Conservation (phyloP, 305 asterid species). For the Fraxinus velutina region DNA sequence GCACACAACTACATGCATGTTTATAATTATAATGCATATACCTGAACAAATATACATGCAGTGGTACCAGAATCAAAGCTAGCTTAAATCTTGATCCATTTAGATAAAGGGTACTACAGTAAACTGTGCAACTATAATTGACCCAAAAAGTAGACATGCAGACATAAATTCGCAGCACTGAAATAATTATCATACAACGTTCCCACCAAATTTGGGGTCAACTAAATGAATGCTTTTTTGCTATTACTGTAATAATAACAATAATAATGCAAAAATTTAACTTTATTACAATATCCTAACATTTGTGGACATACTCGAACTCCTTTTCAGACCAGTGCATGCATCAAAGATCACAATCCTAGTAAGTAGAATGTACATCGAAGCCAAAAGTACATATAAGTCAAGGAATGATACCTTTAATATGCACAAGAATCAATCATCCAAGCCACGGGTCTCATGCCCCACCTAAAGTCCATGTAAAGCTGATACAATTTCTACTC, state of each 20-base stretch:
- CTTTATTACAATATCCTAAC: background rate
- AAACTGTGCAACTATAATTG: background rate
- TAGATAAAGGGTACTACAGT: background rate
- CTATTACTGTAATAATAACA: background rate
- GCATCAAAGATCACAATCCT: background rate
- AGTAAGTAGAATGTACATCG: background rate
- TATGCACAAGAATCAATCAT: constrained; percentile 11
- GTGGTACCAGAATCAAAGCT: background rate
- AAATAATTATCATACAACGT: background rate
- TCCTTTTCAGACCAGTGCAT: constrained; percentile 1
- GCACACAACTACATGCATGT: background rate
- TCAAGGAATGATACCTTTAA: background rate
- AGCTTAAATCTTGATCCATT: background rate
- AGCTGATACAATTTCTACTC: constrained; percentile 4
- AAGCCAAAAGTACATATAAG: background rate
- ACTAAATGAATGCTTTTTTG: background rate
- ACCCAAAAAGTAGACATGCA: background rate
- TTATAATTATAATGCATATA: background rate
- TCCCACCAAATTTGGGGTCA: background rate
- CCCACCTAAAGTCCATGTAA: background rate
- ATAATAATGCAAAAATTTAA: background rate
- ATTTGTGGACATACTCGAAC: background rate
- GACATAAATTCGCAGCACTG: background rate
- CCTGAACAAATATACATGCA: background rate
- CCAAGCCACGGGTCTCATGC: background rate